These are phyloP conservation scores for Neurospora sp. DNA, from an alignment of 495 filamentous ascomycete genomes.

Conservation along the genomic window DNA sequence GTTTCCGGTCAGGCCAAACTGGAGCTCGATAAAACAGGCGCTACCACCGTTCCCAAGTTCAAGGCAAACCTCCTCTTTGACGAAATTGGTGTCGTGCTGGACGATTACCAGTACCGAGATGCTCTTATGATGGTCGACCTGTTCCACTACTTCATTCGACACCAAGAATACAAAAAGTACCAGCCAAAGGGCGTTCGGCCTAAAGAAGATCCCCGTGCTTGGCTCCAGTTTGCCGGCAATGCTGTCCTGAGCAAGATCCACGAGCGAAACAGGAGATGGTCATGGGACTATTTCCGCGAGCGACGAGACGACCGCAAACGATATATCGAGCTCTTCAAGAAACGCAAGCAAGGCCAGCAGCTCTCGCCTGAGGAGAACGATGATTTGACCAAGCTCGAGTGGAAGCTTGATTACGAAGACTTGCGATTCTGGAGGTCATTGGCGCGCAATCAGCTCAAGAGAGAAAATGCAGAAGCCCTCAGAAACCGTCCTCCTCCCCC, in stretches of 20 bases:
- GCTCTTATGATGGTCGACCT: constrained; percentile 94
- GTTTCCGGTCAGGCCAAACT: constrained; percentile 87
- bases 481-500: constrained; percentile 36
- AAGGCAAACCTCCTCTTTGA: constrained; percentile 88
- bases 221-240: constrained; percentile 81
- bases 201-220: constrained; percentile 85
- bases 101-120: constrained; percentile 95
- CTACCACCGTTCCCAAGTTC: constrained; percentile 69
- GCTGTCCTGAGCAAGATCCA: constrained; percentile 89
- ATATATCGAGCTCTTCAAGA: constrained; percentile 94
- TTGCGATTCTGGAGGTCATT: constrained; percentile 93
- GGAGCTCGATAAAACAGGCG: constrained; percentile 85
- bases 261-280: constrained; percentile 79
- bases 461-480: constrained; percentile 76
- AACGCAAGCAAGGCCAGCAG: constrained; percentile 69
- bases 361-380: constrained; percentile 57
- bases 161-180: constrained; percentile 92
- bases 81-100: constrained; percentile 88
- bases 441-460: constrained; percentile 86
- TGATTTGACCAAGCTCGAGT: constrained; percentile 67
- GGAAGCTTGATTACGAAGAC: constrained; percentile 89
- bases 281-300: constrained; percentile 89
- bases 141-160: constrained; percentile 95
- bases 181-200: constrained; percentile 74
- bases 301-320: constrained; percentile 78